Evolutionary conservation across 2,329 filamentous ascomycete species (phyloP).

Genomic region (Cercospora berteroae): DNA sequence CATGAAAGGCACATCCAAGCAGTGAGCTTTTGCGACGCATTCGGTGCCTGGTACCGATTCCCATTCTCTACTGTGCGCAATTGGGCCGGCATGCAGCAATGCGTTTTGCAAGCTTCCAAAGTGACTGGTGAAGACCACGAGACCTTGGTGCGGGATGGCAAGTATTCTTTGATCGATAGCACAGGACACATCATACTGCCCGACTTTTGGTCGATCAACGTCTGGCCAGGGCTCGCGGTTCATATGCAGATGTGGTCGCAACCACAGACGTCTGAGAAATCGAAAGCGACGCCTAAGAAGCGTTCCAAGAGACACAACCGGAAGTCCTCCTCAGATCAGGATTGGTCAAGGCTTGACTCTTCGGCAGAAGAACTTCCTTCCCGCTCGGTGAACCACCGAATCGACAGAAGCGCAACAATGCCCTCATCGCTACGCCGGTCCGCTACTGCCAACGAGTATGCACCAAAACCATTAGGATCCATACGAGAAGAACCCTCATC

Average conservation of each 20-base stretch:
- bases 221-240: not conserved
- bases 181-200: not conserved
- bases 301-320: not conserved
- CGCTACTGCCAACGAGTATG: too few species aligned
- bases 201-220: not conserved
- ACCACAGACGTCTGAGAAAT: not conserved
- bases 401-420: too few species aligned
- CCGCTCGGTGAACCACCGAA: too few species aligned
- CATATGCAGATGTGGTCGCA: not conserved
- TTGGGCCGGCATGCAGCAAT: not conserved
- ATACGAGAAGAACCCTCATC: too few species aligned
- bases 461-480: too few species aligned
- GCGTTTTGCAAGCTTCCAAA: not conserved
- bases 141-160: not conserved
- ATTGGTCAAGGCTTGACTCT: too few species aligned
- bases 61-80: not conserved
- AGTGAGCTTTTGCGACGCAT: not conserved
- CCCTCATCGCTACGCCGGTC: too few species aligned
- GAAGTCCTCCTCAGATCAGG: too few species aligned
- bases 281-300: not conserved
- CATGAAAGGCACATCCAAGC: not conserved
- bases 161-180: not conserved
- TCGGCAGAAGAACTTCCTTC: too few species aligned
- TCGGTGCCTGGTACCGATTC: not conserved
- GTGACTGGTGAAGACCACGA: not conserved